Base-by-base conservation (phyloP, 2,329 filamentous ascomycete species). In the Nigrospora sphaerica region DNA sequence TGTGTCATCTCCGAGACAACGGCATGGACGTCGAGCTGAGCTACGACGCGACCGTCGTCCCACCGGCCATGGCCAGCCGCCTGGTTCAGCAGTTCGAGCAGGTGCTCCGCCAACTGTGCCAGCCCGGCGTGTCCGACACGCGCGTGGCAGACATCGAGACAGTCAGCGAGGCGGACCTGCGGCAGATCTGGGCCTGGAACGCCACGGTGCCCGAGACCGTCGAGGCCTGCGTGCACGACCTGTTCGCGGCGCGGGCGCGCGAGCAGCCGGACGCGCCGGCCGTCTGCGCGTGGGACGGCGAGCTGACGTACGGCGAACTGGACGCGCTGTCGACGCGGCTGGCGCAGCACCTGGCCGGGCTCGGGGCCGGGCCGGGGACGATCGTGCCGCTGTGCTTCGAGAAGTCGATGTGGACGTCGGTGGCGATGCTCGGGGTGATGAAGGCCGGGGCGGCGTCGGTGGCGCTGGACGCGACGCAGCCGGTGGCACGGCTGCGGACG, bases 381-480 rank as follows among this genome's bases (percentile, higher is more conserved):
- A 39, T 59, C 7, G 52, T 58, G 2, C 51, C 55, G 6, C 45
- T 59, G 19, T 56, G 54, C 41, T 59, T 59, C 41, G 56, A 59
- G 14, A 59, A 59, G 37, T 54, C 53, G 9, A 45, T 48, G 17
- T 60, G 49, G 47, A 52, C 55, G 18, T 38, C 55, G 12, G 49
- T 60, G 9, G 51, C 53, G 10, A 55, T 62, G 46, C 45, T 42
- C 3, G 16, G 31, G 12, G 58, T 68, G 1, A 47, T 69, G 32
- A 67, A 66, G 39, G 59, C 64, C 14, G 66, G 44, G 13, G 33
- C 66, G 2, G 60, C 54, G 2, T 56, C 58, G 0, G 63, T 59
- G 46, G 53, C 55, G 11, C 42, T 72, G 0, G 67, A 71, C 16
- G 42, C 44, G 11, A 46, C 43, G 13, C 48, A 42, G n/a, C 49